Evolutionary conservation across 2,329 filamentous ascomycete genomes (phyloP).

Genomic region (Stemphylium vesicarium): DNA sequence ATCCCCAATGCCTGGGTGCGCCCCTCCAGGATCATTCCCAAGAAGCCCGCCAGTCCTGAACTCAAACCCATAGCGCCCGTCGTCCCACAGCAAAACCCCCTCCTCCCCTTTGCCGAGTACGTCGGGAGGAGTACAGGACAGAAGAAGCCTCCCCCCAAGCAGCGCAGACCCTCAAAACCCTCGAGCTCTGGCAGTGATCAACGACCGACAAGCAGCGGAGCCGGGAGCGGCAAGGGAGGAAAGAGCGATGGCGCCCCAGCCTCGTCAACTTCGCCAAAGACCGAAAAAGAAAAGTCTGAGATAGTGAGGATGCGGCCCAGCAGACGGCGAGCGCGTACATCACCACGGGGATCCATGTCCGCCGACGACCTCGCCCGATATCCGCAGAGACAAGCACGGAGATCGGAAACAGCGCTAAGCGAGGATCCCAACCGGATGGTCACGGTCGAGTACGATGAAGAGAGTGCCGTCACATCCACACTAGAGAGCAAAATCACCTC

Average conservation of each 20-base stretch:
- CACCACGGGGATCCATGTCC: conserved; percentile 41
- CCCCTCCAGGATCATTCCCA: conserved; percentile 36
- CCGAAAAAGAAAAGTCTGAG: conserved; percentile 28
- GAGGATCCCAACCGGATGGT: conserved; percentile 33
- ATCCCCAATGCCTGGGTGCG: conserved; percentile 50
- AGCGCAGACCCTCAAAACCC: conserved; percentile 40
- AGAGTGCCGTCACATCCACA: conserved; percentile 23
- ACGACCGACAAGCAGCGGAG: conserved; percentile 43
- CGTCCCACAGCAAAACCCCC: conserved; percentile 23
- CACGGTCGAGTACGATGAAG: conserved; percentile 37
- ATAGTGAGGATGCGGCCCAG: conserved; percentile 39
- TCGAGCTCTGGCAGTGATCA: conserved; percentile 40
- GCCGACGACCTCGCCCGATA: conserved; percentile 32
- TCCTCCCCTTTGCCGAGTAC: conserved; percentile 31
- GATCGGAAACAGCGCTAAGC: conserved; percentile 33
- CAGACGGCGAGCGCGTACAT: conserved; percentile 37
- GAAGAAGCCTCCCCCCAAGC: conserved; percentile 29
- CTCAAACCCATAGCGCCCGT: conserved; percentile 15
- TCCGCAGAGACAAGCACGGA: conserved; percentile 24
- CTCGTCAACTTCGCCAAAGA: conserved; percentile 29
- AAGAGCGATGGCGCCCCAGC: conserved; percentile 28
- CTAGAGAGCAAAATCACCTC: conserved; percentile 16
- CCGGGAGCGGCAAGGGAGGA: conserved; percentile 34
- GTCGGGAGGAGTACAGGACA: conserved; percentile 37
- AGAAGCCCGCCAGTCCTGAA: conserved; percentile 21